phyloP scores from a whole-genome alignment of 2,329 filamentous ascomycete genomes.

The Colletotrichum godetiae region DNA sequence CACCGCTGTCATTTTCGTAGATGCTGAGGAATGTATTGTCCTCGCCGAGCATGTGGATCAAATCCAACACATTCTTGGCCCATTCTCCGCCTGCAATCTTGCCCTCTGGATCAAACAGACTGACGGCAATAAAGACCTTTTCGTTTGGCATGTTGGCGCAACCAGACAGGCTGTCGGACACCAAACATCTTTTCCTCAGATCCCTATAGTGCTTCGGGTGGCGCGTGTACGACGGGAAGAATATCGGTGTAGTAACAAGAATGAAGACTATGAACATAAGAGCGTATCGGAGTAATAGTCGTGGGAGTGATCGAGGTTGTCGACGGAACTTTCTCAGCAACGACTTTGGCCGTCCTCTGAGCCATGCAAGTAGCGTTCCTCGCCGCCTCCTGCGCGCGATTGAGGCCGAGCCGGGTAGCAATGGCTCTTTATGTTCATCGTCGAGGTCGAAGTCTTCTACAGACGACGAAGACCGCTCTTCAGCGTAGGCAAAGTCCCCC shows the following conservation, averaged over 20 bases:
- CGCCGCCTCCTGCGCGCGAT: neutral
- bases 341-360: conserved; percentile 20
- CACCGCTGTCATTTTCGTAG: conserved; percentile 77
- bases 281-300: conserved; percentile 38
- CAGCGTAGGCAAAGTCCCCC: neutral
- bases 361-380: conserved; percentile 19
- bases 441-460: conserved; percentile 23
- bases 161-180: conserved; percentile 41
- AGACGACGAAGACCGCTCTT: conserved; percentile 11
- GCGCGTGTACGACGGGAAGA: conserved; percentile 56
- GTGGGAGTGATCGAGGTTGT: conserved; percentile 27
- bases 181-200: conserved; percentile 45
- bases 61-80: conserved; percentile 68
- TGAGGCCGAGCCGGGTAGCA: conserved; percentile 13
- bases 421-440: conserved; percentile 21
- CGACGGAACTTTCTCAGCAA: conserved; percentile 31
- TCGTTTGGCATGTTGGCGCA: conserved; percentile 61
- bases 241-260: conserved; percentile 46
- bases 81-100: conserved; percentile 71
- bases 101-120: conserved; percentile 73
- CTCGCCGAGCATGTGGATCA: conserved; percentile 74
- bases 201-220: conserved; percentile 51
- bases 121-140: conserved; percentile 79
- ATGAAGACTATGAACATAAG: conserved; percentile 45
- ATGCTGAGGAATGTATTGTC: conserved; percentile 78